These are phyloP conservation scores for Candida germanica DNA, from an alignment of 805 yeast genomes.

Conservation along the genomic window DNA sequence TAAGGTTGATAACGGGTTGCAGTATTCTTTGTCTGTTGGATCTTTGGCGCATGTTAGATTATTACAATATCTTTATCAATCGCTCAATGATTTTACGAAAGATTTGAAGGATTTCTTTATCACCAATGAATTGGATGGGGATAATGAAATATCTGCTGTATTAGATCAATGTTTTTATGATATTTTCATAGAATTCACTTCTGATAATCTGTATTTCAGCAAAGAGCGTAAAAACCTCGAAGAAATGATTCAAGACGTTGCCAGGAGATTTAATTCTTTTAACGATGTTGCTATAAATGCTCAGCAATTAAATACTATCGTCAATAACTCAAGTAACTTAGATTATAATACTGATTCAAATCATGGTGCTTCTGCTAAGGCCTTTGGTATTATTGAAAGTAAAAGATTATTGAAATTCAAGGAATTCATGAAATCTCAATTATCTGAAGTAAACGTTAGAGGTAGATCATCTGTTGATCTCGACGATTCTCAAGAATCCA, in stretches of 20 bases:
- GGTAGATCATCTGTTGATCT: slow-evolving; percentile 9
- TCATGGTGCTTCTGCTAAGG: slow-evolving; percentile 19
- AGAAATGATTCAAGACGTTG: slow-evolving; percentile 44
- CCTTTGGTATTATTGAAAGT: slow-evolving; percentile 31
- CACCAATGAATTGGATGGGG: slow-evolving; percentile 44
- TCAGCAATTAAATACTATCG: slow-evolving; percentile 28
- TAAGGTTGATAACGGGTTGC: slow-evolving; percentile 55
- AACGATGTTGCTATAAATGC: slow-evolving; percentile 36
- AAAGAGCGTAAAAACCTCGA: slow-evolving; percentile 69
- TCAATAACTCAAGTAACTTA: slow-evolving; percentile 32
- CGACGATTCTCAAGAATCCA: slow-evolving; percentile 19
- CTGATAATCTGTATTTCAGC: slow-evolving; percentile 65
- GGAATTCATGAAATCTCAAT: slow-evolving; percentile 51
- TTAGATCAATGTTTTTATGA: slow-evolving; percentile 75
- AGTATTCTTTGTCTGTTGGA: slow-evolving; percentile 59
- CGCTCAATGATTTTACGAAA: slow-evolving; percentile 57
- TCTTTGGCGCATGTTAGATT: slow-evolving; percentile 73
- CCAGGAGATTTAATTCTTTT: slow-evolving; percentile 41
- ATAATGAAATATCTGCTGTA: slow-evolving; percentile 43
- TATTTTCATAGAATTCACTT: slow-evolving; percentile 65
- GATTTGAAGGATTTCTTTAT: slow-evolving; percentile 61
- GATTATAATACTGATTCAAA: slow-evolving; percentile 16
- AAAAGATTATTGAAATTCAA: slow-evolving; percentile 52
- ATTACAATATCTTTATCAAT: slow-evolving; percentile 61
- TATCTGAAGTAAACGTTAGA: slow-evolving; percentile 29